Base-by-base conservation (phyloP, 108 stramenopile species). In the Discostella pseudostelligera region DNA sequence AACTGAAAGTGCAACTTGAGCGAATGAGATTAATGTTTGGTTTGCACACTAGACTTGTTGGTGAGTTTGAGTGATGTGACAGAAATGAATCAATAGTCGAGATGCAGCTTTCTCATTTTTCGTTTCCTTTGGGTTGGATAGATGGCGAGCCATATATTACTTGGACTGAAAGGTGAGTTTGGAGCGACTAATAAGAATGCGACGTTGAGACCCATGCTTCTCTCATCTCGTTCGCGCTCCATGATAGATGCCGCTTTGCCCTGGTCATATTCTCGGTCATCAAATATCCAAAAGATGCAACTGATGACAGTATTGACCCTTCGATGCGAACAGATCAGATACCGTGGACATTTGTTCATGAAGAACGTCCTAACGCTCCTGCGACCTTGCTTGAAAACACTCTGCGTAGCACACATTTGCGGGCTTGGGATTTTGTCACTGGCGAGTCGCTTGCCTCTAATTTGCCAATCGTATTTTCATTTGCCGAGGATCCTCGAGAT, bases 371-470 rank as follows among this genome's bases (percentile, higher is more conserved):
- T 32, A 79, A 81, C n/a, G 84, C 87, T 19, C 84, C 84, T 5
- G 78, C 84, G 28, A 86, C 87, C 4, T 69, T 86, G 5, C 69
- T 89, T 10, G 68, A 83, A 42, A 84, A 89, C 59, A 88, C 81
- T 3, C 50, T 89, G 40, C 32, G 57, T 3, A 76, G 48, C 40
- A 86, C 87, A 2, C 82, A 89, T 43, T 40, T 89, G 21, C 79
- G 87, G 2, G 85, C 83, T 1, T 89, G 87, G 87, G 87, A 89
- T 58, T 89, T 89, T 65, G 82, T 84, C 8, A 83, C 82, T 17
- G 86, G 87, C 2, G 72, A 86, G 73, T 65, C 87, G 47, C 82
- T 80, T 51, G 73, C 67, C 3, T 89, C 87, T 20, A 78, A 70
- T 5, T 25, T 78, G 29, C 87, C 87, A 1, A 84, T 83, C 36